These are phyloP conservation scores for Oemleria cerasiformis DNA, from an alignment of 306 rosid species.

Conservation along the genomic window DNA sequence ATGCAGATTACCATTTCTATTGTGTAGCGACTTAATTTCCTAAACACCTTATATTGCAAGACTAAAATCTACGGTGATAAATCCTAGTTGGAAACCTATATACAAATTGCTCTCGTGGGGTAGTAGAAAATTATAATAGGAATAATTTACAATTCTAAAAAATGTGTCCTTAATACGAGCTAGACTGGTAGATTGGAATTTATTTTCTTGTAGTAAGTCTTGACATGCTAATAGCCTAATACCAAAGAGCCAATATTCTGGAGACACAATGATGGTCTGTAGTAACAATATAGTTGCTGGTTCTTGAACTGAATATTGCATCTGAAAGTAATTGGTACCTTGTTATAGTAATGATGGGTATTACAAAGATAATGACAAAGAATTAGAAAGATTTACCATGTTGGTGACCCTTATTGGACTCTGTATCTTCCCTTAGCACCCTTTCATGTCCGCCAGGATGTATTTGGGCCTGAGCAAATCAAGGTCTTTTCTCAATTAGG, in stretches of 20 bases:
- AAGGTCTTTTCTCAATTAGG: no score
- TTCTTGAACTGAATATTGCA: background rate
- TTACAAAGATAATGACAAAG: background rate
- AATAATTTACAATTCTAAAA: background rate
- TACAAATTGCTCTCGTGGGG: background rate
- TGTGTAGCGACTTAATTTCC: background rate
- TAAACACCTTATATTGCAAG: background rate
- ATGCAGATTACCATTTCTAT: background rate
- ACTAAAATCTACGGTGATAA: background rate
- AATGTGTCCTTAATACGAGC: background rate
- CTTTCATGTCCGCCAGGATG: no score
- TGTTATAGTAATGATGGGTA: background rate
- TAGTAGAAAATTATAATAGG: background rate
- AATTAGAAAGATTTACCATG: background rate
- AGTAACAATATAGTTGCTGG: background rate
- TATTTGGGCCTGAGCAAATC: no score
- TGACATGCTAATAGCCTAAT: background rate
- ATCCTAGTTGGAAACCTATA: background rate
- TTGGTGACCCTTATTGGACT: no score
- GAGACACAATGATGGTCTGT: background rate
- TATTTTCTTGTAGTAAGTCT: background rate
- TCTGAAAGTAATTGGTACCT: background rate
- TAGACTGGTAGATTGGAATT: conserved; percentile 1
- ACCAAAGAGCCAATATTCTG: background rate
- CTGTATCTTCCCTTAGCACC: no score